A percentile compares a stretch with the other conserved stretches of the same genome.
Evolutionary conservation across 495 filamentous ascomycete species (phyloP).

Genomic region (Neurospora sublineolata): DNA sequence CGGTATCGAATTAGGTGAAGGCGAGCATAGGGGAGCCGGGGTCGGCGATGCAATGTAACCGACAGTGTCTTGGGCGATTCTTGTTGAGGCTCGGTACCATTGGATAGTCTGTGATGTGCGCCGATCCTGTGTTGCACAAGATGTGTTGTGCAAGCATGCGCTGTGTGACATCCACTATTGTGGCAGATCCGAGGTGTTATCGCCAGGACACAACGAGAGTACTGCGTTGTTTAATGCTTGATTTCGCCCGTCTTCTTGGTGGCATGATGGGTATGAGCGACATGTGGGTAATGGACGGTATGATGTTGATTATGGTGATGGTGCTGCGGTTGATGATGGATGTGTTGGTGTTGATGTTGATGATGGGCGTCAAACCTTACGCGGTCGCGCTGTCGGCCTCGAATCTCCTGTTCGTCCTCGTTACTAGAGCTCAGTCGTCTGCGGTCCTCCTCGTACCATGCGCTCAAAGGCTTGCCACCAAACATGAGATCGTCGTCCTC

Average conservation of each 20-base stretch:
- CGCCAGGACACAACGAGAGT: not conserved
- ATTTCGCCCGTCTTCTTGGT: conserved; percentile 6
- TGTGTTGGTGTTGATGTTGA: conserved; percentile 7
- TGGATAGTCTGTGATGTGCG: not conserved
- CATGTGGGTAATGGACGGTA: not conserved
- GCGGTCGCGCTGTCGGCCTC: conserved; percentile 31
- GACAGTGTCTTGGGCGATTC: not conserved
- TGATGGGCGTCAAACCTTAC: conserved; percentile 9
- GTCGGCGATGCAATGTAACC: not conserved
- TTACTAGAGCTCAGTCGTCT: conserved; percentile 18
- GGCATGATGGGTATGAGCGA: conserved; percentile 1
- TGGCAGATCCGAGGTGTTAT: not conserved
- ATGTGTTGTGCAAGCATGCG: not conserved
- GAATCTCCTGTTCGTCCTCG: conserved; percentile 31
- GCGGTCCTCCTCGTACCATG: conserved; percentile 45
- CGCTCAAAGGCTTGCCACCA: conserved; percentile 42
- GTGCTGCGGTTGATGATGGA: conserved; percentile 4
- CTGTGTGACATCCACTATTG: not conserved
- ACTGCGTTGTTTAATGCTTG: conserved; percentile 1
- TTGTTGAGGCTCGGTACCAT: not conserved
- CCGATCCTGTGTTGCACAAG: not conserved
- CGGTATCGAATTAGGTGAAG: not conserved
- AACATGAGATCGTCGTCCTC: conserved; percentile 48
- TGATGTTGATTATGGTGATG: conserved; percentile 9
- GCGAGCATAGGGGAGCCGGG: not conserved